Percentiles rank a stretch among this genome's conserved stretches.
Evolutionary conservation across 2,329 filamentous ascomycete species (phyloP).

Genomic region (Fusarium ramigenum): DNA sequence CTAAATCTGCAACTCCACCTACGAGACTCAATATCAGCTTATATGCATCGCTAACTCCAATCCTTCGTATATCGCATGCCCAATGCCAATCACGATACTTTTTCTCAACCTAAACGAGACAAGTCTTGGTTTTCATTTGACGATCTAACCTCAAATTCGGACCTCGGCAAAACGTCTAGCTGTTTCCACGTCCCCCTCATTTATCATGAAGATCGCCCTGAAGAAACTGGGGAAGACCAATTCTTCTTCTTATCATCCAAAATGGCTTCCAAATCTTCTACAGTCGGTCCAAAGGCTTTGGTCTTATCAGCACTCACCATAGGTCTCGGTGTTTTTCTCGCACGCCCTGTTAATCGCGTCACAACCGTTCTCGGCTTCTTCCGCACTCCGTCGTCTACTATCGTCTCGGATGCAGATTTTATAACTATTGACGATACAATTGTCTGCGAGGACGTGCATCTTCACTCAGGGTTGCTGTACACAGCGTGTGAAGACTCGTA

Average conservation of each 20-base stretch:
- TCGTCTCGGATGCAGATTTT: conserved; percentile 41
- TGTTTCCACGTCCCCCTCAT: conserved; percentile 9
- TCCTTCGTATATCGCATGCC: not conserved
- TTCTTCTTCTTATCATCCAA: not conserved
- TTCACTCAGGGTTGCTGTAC: conserved; percentile 62
- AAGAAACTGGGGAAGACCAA: not conserved
- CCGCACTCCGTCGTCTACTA: conserved; percentile 35
- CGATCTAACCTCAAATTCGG: not conserved
- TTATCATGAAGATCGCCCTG: not conserved
- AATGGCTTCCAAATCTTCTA: not conserved
- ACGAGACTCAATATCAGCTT: not conserved
- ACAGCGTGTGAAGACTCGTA: conserved; percentile 63
- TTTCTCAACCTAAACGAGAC: not conserved
- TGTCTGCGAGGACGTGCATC: conserved; percentile 69
- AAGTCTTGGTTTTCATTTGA: not conserved
- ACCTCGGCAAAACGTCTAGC: not conserved
- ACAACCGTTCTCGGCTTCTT: conserved; percentile 43
- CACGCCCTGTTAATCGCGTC: not conserved
- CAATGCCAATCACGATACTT: not conserved
- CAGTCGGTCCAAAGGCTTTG: not conserved
- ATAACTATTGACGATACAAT: conserved; percentile 60
- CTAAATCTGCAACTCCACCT: rapidly evolving
- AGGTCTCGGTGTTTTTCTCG: not conserved
- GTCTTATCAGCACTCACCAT: not conserved
- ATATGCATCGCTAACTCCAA: not conserved